phyloP scores from a whole-genome alignment of 106 monocot species.

The Agapanthus africanus region DNA sequence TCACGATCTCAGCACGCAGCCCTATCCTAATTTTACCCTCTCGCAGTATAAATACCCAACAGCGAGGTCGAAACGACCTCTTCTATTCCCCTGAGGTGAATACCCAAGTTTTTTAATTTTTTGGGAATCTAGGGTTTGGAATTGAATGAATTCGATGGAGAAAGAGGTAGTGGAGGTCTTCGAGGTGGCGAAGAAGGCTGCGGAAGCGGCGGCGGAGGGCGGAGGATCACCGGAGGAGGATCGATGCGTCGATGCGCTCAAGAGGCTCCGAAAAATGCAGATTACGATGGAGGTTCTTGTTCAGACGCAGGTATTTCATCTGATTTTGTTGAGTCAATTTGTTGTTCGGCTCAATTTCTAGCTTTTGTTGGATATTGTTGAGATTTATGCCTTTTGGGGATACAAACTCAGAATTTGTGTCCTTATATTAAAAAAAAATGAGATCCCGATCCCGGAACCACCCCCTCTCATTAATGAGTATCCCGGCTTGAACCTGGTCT shows the following conservation, averaged over 20 bases:
- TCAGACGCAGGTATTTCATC: conserved; percentile 33
- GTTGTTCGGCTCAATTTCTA: background rate
- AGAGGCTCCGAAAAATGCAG: conserved; percentile 25
- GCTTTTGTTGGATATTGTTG: background rate
- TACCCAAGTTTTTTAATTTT: too few species aligned
- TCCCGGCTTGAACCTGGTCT: too few species aligned
- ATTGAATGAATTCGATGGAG: too few species aligned
- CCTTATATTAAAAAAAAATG: too few species aligned
- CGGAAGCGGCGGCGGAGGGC: conserved; percentile 30
- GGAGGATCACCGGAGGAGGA: conserved; percentile 30
- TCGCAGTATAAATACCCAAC: too few species aligned
- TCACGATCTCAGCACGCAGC: too few species aligned
- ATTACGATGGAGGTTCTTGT: conserved; percentile 42
- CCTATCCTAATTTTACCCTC: too few species aligned
- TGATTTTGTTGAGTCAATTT: background rate
- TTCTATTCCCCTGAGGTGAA: too few species aligned
- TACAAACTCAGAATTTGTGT: background rate
- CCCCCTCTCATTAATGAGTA: too few species aligned
- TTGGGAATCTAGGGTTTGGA: too few species aligned
- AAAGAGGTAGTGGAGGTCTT: conserved; percentile 42
- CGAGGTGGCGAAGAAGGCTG: conserved; percentile 49
- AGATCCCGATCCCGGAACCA: too few species aligned
- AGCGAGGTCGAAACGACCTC: too few species aligned
- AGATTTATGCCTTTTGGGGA: background rate
- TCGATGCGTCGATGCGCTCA: conserved; percentile 45